These are phyloP conservation scores for Monarda citriodora DNA, from an alignment of 305 asterid genomes.

Conservation along the genomic window DNA sequence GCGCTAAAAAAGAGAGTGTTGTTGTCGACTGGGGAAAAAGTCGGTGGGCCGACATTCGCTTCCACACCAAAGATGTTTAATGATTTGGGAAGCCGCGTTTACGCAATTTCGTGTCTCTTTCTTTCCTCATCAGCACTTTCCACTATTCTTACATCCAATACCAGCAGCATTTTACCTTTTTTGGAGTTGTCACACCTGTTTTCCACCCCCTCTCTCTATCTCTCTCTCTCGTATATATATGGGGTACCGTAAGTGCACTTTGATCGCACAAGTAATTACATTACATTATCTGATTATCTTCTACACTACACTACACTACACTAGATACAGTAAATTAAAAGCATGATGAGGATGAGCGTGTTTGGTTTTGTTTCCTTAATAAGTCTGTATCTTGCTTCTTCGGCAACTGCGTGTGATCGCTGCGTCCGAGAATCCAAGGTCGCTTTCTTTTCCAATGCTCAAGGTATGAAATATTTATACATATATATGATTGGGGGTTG, in stretches of 20 bases:
- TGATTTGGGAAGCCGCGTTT: slow-evolving; percentile 27
- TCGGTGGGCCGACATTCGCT: slow-evolving; percentile 22
- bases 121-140: slow-evolving; percentile 4
- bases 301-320: too few species aligned
- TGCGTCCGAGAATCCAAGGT: slow-evolving; percentile 58
- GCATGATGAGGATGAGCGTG: slow-evolving; percentile 29
- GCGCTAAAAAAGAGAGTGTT: background rate
- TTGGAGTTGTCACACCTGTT: slow-evolving; percentile 23
- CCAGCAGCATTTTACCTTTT: background rate
- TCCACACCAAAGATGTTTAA: background rate
- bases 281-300: too few species aligned
- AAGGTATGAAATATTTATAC: too few species aligned
- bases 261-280: background rate
- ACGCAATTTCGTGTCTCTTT: slow-evolving; percentile 25
- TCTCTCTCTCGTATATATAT: slow-evolving; percentile 11
- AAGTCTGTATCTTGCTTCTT: slow-evolving; percentile 30
- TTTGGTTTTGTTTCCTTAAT: slow-evolving; percentile 16
- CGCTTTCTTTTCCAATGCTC: slow-evolving; percentile 50
- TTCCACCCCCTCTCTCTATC: slow-evolving; percentile 19
- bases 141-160: background rate
- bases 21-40: slow-evolving; percentile 13
- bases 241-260: background rate
- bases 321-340: background rate
- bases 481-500: too few species aligned
- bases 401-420: slow-evolving; percentile 70